A percentile compares a stretch with the other conserved stretches of the same genome.
Evolutionary conservation across 306 rosid genomes (phyloP).

Genomic region (Cicer cuneatum): DNA sequence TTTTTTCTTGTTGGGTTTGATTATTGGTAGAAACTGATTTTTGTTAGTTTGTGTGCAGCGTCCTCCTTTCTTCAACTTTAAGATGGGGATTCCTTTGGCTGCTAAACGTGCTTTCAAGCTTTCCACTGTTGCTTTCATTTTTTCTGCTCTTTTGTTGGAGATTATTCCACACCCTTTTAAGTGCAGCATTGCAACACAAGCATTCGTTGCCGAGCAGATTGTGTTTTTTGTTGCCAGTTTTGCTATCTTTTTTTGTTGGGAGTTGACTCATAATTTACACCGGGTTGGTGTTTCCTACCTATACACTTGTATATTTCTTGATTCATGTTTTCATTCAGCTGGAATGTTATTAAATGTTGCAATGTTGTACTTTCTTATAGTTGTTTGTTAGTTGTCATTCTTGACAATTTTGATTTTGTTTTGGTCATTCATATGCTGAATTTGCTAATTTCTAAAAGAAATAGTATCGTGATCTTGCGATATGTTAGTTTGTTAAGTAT

Average conservation of each 20-base stretch:
- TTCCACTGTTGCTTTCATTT: conserved; percentile 58
- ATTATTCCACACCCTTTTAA: conserved; percentile 60
- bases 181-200: conserved; percentile 44
- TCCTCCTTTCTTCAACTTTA: conserved; percentile 89
- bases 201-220: conserved; percentile 59
- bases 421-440: neutral
- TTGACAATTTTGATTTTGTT: conserved; percentile 13
- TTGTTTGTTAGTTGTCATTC: conserved; percentile 20
- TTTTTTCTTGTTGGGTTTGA: neutral
- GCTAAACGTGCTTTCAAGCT: conserved; percentile 67
- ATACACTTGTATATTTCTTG: neutral
- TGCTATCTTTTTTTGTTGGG: conserved; percentile 80
- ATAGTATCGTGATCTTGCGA: neutral
- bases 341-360: conserved; percentile 6
- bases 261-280: conserved; percentile 78
- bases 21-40: conserved; percentile 32
- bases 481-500: neutral
- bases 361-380: neutral
- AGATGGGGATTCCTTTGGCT: conserved; percentile 86
- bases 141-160: conserved; percentile 58
- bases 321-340: conserved; percentile 15
- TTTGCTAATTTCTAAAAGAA: conserved; percentile 19
- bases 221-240: conserved; percentile 62
- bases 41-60: conserved; percentile 63
- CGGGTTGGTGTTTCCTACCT: conserved; percentile 59